Evolutionary conservation across 352 stramenopile species (phyloP), one percentile per base, ranked within the genome.

Genomic region (Pythium phragmiticola): DNA sequence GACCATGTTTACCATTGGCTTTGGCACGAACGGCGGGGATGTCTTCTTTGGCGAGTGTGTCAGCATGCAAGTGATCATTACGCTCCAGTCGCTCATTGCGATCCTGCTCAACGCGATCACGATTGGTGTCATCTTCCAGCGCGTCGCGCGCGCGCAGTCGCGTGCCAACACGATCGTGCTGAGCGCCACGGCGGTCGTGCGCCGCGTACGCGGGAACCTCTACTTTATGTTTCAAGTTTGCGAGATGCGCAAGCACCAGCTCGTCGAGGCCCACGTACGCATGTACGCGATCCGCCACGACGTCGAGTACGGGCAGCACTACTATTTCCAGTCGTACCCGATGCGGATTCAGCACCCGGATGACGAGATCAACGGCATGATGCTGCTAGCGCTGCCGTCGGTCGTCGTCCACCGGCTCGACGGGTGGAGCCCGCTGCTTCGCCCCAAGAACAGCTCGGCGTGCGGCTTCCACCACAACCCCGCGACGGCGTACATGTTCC

Each of bases 101-200:
- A 87, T 99, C 21, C 76, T 98, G 34, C 89, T 98, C 49, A 92
- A 98, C 59, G 93, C 95, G 3, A 67, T 98, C 21, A 82, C 91
- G 3, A 97, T 99, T 63, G 96, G 96, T 47, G 76, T 99, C 26
- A 83, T 99, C 57, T 99, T 98, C 73, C 88, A 96, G 66, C 79
- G 95, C 28, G 91, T 99, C 53, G 96, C 92, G 42, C 78, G 93
- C 4, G 95, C 92, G 12, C 85, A 97, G 61, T 78, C 83, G 26
- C 86, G 96, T 39, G 89, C 93, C 53, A 94, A 90, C 63, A 98
- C 94, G 11, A 97, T 99, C 66, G 76, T 98, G 1, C 92, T 99
- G 69, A 98, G 86, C 66, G 92, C 97, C 47, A 91, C 94, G 57
- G 94, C 96, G 4, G 80, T 95, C 16, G 80, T 98, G 58, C 86